phyloP scores from a whole-genome alignment of 176 grass and related monocot species.

The Zea luxurians region DNA sequence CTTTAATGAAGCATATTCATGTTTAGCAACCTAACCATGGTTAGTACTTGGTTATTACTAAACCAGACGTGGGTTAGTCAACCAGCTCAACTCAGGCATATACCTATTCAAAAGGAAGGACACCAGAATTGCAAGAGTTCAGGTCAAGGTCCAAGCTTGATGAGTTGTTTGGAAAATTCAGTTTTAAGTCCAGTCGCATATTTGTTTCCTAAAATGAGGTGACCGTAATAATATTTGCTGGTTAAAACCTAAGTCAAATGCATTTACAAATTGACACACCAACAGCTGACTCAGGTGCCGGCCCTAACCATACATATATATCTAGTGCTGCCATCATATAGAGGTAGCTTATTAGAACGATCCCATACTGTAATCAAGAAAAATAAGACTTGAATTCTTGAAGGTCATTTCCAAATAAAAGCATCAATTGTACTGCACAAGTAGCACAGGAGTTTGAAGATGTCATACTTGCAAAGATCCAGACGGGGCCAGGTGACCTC shows the following conservation, averaged over 20 bases:
- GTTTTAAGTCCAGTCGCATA: background rate
- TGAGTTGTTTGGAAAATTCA: background rate
- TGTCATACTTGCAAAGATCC: constrained; percentile 87
- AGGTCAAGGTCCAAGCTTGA: background rate
- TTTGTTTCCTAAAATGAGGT: constrained; percentile 9
- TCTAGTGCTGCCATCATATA: constrained; percentile 5
- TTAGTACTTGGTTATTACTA: constrained; percentile 16
- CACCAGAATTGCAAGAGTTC: background rate
- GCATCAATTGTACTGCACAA: background rate
- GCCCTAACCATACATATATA: background rate
- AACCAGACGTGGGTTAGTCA: background rate
- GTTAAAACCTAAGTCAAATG: constrained; percentile 5
- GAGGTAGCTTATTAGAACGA: background rate
- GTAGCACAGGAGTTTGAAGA: constrained; percentile 19
- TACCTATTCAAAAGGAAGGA: background rate
- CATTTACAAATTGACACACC: constrained; percentile 14
- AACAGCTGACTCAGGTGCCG: background rate
- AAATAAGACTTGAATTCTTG: background rate
- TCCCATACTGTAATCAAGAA: background rate
- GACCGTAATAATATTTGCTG: background rate
- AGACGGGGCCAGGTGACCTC: constrained; percentile 90
- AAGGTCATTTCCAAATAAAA: constrained; percentile 4
- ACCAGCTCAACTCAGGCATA: background rate
- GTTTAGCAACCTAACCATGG: constrained; percentile 7
- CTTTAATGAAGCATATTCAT: background rate